Evolutionary conservation across 169 alveolate species (phyloP), one percentile per base, ranked within the genome.

Genomic region (Eimeria necatrix): DNA sequence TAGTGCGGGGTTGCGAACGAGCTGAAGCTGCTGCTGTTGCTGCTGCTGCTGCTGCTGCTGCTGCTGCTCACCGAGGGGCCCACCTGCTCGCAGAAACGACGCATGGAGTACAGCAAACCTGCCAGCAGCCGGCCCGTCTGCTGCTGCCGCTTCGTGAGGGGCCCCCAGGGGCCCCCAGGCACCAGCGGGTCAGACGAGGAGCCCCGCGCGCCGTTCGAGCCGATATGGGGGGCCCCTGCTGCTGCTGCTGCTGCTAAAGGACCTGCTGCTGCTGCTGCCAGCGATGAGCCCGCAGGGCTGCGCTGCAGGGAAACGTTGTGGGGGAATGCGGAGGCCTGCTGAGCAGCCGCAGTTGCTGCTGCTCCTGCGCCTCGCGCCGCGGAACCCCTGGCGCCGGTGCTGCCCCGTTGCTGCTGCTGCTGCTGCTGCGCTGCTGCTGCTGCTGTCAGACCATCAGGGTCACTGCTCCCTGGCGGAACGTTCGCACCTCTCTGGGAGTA

Each of bases 1-100:
- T 89, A 89, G 26, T 60, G 8, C 14, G 87, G 60, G 9, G 94
- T 89, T 1, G 89, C 20, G 78, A 71, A 89, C 48, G 89, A 48
- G 76, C 53, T 81, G 24, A 89, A 89, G 22, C 88, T 81, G 70
- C 88, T 81, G 71, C 94, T 81, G 71, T 76, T 81, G 87, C 87
- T 76, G 87, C 64, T 76, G 87, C 87, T 49, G 59, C 64, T 76
- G 86, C 64, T 32, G 70, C 94, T 81, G 87, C 87, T 76, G 87
- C 61, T 49, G 59, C 41, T 76, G 87, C 41, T 32, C n/a, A 18
- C 8, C 10, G 87, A 76, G 52, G 87, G 87, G 41, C 64, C 59
- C 8, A 89, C 61, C 68, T 89, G 94, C 89, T 89, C 94, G 87
- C 94, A 89, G 88, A 89, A 89, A 12, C 61, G 78, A 24, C 83